phyloP scores from a whole-genome alignment of 768 basidiomycete species.

The Serendipita sp. region DNA sequence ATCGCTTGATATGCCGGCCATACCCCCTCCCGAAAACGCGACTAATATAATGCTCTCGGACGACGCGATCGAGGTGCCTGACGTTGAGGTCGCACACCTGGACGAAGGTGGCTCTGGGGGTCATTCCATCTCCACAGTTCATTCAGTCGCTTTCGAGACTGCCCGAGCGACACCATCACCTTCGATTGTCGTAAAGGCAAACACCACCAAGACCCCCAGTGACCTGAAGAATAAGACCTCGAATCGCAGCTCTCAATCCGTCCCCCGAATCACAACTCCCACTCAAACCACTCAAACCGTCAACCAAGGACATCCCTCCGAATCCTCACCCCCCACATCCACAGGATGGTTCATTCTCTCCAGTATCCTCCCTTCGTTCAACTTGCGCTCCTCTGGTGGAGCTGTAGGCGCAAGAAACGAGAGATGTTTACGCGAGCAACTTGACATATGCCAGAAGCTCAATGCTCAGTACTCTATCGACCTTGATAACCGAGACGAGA shows the following conservation, averaged over 20 bases:
- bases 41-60: conserved; percentile 18
- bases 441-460: conserved; percentile 57
- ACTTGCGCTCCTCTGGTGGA: conserved; percentile 25
- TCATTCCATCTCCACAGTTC: no score
- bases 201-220: no score
- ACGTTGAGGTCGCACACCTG: conserved; percentile 7
- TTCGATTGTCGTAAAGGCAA: neutral
- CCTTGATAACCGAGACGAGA: conserved; percentile 52
- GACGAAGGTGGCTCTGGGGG: no score
- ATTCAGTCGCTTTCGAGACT: neutral
- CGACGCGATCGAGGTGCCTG: conserved; percentile 23
- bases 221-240: neutral
- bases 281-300: no score
- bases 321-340: neutral
- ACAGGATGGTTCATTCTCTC: neutral
- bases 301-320: no score
- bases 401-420: conserved; percentile 53
- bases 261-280: no score
- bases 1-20: conserved; percentile 37
- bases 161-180: neutral
- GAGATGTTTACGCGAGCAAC: conserved; percentile 48
- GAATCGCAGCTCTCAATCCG: neutral
- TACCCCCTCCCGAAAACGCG: conserved; percentile 19
- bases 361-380: neutral
- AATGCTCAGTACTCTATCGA: conserved; percentile 65